Evolutionary conservation across 768 basidiomycete species (phyloP).

Genomic region (Hortiboletus campestris): DNA sequence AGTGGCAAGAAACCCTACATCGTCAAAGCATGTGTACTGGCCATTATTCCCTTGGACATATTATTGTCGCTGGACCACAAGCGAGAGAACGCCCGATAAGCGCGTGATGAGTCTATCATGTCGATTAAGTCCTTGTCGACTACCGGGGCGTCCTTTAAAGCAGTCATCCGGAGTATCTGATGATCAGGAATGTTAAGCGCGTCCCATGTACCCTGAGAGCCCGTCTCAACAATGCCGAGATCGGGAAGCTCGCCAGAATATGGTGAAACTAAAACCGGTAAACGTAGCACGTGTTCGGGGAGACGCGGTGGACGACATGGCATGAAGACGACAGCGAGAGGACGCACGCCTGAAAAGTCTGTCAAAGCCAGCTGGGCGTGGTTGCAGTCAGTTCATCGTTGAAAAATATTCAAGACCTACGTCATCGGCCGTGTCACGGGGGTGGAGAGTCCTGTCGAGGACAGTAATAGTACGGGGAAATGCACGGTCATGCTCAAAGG

Average conservation of each 20-base stretch:
- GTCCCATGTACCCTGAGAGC: constrained; percentile 42
- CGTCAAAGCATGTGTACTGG: constrained; percentile 57
- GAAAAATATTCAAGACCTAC: constrained; percentile 27
- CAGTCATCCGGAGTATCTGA: constrained; percentile 40
- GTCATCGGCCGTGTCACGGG: constrained; percentile 16
- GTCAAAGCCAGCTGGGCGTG: constrained; percentile 39
- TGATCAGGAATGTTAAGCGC: constrained; percentile 40
- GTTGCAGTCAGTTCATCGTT: constrained; percentile 31
- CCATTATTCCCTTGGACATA: constrained; percentile 37
- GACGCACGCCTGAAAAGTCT: constrained; percentile 43
- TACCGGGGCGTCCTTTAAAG: constrained; percentile 35
- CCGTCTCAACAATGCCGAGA: constrained; percentile 25
- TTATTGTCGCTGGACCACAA: constrained; percentile 39
- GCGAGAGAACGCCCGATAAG: constrained; percentile 45
- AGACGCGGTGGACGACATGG: constrained; percentile 44
- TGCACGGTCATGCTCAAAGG: constrained; percentile 23
- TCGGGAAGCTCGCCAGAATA: constrained; percentile 22
- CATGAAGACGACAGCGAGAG: constrained; percentile 67
- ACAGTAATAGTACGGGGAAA: constrained; percentile 37
- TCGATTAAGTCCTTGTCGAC: constrained; percentile 48
- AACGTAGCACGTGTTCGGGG: constrained; percentile 47
- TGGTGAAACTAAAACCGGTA: constrained; percentile 51
- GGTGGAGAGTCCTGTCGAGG: constrained; percentile 35
- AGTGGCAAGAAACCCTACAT: constrained; percentile 46
- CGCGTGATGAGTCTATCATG: constrained; percentile 39